These are phyloP conservation scores for Naganishia randhawae DNA, from an alignment of 768 basidiomycete species.

Conservation along the genomic window DNA sequence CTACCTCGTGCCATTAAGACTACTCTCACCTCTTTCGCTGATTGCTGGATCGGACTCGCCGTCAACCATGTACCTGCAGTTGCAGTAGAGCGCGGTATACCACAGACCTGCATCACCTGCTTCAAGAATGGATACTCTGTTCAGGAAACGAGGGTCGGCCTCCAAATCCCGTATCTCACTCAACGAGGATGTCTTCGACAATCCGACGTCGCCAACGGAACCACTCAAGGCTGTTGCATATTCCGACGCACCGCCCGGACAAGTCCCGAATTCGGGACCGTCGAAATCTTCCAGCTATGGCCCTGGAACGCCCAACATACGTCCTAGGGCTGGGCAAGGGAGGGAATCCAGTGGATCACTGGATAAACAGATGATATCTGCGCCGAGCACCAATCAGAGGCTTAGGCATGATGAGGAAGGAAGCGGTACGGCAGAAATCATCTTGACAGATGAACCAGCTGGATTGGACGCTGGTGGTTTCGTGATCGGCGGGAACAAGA, in stretches of 20 bases:
- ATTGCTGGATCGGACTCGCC: background rate
- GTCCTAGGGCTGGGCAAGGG: background rate
- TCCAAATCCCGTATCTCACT: slow-evolving; percentile 7
- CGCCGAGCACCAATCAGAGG: slow-evolving; percentile 35
- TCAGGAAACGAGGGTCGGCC: slow-evolving; percentile 25
- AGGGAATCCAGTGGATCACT: background rate
- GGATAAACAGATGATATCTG: slow-evolving; percentile 31
- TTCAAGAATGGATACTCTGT: slow-evolving; percentile 21
- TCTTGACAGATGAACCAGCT: slow-evolving; percentile 50
- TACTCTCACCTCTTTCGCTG: background rate
- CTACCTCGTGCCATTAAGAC: too few species aligned
- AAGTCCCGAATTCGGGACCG: slow-evolving; percentile 13
- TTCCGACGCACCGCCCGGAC: slow-evolving; percentile 12
- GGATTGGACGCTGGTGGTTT: slow-evolving; percentile 53
- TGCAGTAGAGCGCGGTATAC: background rate
- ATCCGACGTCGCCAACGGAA: slow-evolving; percentile 1
- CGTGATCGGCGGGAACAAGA: slow-evolving; percentile 54
- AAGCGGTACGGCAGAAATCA: slow-evolving; percentile 60
- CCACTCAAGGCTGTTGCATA: slow-evolving; percentile 7
- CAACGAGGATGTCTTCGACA: slow-evolving; percentile 10
- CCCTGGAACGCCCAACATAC: slow-evolving; percentile 2
- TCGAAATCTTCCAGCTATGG: slow-evolving; percentile 11
- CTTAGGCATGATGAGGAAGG: slow-evolving; percentile 37
- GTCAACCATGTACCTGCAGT: background rate
- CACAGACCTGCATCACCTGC: background rate